phyloP scores from a whole-genome alignment of 2,329 filamentous ascomycete species.

The Fusarium citri region DNA sequence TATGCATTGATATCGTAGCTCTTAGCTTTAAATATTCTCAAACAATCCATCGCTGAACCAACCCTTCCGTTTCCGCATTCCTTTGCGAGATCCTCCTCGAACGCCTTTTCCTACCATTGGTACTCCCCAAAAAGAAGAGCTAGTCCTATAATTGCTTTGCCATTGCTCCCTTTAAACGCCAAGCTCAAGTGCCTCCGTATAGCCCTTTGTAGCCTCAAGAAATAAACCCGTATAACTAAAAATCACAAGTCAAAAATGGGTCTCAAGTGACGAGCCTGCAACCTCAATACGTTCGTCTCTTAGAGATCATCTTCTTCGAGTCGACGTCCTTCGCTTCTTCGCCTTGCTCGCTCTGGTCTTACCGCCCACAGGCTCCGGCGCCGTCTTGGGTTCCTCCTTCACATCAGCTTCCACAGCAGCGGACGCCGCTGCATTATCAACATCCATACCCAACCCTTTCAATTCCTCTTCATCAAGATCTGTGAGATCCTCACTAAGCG shows the following conservation, averaged over 20 bases:
- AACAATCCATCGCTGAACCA: slow-evolving; percentile 27
- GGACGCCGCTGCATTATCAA: slow-evolving; percentile 56
- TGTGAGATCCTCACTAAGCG: slow-evolving; percentile 86
- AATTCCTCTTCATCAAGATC: slow-evolving; percentile 94
- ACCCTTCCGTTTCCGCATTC: slow-evolving; percentile 11
- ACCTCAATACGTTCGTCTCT: not conserved
- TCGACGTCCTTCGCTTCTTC: slow-evolving; percentile 52
- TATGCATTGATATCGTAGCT: slow-evolving; percentile 43
- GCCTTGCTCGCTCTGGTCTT: slow-evolving; percentile 48
- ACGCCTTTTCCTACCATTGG: slow-evolving; percentile 40
- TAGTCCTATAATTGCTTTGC: slow-evolving; percentile 27
- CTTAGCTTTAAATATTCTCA: slow-evolving; percentile 11
- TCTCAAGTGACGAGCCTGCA: slow-evolving; percentile 26
- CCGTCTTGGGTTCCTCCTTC: slow-evolving; percentile 38
- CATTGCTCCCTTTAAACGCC: slow-evolving; percentile 43
- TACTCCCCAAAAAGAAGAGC: slow-evolving; percentile 18
- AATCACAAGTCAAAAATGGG: slow-evolving; percentile 15
- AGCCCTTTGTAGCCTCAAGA: slow-evolving; percentile 37
- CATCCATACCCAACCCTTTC: slow-evolving; percentile 71
- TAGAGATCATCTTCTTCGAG: slow-evolving; percentile 49
- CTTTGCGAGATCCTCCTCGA: slow-evolving; percentile 17
- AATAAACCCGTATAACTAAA: slow-evolving; percentile 13
- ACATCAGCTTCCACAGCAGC: slow-evolving; percentile 44
- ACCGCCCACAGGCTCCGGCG: slow-evolving; percentile 30
- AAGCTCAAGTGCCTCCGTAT: slow-evolving; percentile 42